Percentiles rank a stretch among this genome's conserved stretches.
These are phyloP conservation scores for Podosphaera xanthii DNA, from an alignment of 2,329 filamentous ascomycete genomes.

Conservation along the genomic window DNA sequence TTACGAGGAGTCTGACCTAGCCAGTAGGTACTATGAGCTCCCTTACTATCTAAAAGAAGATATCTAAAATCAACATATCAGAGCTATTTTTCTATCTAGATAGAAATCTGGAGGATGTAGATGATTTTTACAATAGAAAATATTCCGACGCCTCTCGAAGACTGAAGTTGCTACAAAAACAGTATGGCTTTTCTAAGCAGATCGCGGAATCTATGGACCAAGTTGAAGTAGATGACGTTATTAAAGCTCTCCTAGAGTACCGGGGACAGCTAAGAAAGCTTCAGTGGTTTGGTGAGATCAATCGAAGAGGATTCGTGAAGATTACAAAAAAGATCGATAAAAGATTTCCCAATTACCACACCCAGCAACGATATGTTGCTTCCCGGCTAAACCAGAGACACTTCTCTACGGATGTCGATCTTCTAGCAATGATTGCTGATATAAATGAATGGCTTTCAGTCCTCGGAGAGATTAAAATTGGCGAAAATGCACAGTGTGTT, in stretches of 20 bases:
- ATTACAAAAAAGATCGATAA: conserved; percentile 99
- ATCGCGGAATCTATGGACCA: conserved; percentile 51
- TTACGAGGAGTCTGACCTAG: conserved; percentile 63
- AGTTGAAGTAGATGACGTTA: conserved; percentile 77
- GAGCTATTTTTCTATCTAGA: conserved; percentile 95
- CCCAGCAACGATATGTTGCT: conserved; percentile 68
- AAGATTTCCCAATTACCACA: conserved; percentile 53
- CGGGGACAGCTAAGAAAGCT: conserved; percentile 72
- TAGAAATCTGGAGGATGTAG: conserved; percentile 90
- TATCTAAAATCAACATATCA: conserved; percentile 20
- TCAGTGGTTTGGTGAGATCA: conserved; percentile 96
- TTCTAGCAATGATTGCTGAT: conserved; percentile 33
- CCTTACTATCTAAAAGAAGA: conserved; percentile 6
- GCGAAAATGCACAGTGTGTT: conserved; percentile 51
- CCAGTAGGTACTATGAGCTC: conserved; percentile 34
- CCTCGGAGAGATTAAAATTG: conserved; percentile 52
- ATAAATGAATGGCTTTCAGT: conserved; percentile 86
- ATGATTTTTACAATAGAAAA: conserved; percentile 93
- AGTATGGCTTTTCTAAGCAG: conserved; percentile 57
- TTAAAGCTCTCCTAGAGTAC: conserved; percentile 73
- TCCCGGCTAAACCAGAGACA: conserved; percentile 75
- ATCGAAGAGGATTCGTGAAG: conserved; percentile 83
- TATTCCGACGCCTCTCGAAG: conserved; percentile 65
- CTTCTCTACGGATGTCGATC: conserved; percentile 54
- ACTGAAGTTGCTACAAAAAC: conserved; percentile 65